Percentiles rank a stretch among this genome's conserved stretches.
These are phyloP conservation scores for Cicer yamashitae DNA, from an alignment of 306 rosid genomes.

Conservation along the genomic window DNA sequence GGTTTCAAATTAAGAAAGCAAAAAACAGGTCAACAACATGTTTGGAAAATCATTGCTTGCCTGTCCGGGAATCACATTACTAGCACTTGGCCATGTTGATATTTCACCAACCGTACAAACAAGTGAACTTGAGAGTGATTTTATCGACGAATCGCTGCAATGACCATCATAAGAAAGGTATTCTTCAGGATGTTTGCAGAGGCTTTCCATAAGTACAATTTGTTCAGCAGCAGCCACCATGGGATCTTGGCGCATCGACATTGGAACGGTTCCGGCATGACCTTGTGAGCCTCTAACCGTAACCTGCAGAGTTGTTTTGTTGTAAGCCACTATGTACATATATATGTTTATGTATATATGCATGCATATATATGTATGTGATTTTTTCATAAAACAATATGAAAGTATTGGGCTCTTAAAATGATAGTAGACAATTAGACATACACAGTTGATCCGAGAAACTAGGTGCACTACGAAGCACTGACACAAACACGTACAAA, in stretches of 20 bases:
- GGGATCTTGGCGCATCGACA: constrained; percentile 95
- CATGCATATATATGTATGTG: not conserved
- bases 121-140: constrained; percentile 85
- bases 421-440: no score
- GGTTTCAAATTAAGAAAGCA: constrained; percentile 3
- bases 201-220: constrained; percentile 74
- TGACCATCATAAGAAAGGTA: constrained; percentile 71
- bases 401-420: no score
- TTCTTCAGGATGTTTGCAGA: constrained; percentile 79
- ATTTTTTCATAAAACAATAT: no score
- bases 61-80: constrained; percentile 99
- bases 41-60: constrained; percentile 61
- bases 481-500: no score
- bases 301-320: constrained; percentile 58
- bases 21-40: constrained; percentile 25
- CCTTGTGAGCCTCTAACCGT: constrained; percentile 93
- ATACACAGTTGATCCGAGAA: not conserved
- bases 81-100: constrained; percentile 99
- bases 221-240: constrained; percentile 88
- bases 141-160: constrained; percentile 65
- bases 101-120: constrained; percentile 98
- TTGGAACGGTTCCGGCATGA: constrained; percentile 96
- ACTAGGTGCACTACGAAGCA: not conserved
- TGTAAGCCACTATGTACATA: not conserved
- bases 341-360: not conserved